phyloP scores from a whole-genome alignment of 768 basidiomycete species.

The Suillus subaureus region DNA sequence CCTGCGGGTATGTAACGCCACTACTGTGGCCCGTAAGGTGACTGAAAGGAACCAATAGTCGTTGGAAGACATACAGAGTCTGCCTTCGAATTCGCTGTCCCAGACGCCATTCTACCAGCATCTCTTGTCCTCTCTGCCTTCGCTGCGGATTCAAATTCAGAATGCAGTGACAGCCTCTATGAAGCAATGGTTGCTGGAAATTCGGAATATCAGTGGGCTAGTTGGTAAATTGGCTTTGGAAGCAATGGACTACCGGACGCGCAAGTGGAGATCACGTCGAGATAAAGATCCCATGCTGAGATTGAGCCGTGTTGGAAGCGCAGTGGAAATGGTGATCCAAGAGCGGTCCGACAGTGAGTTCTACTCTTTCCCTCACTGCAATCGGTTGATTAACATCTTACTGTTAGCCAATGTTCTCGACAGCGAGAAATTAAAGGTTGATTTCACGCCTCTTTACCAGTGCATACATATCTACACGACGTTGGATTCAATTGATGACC shows the following conservation, averaged over 20 bases:
- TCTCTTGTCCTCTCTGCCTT: constrained; percentile 89
- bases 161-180: constrained; percentile 92
- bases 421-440: constrained; percentile 84
- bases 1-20: constrained; percentile 79
- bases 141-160: constrained; percentile 85
- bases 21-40: constrained; percentile 92
- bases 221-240: constrained; percentile 90
- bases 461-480: constrained; percentile 97
- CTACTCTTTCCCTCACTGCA: background rate
- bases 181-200: constrained; percentile 97
- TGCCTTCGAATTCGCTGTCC: constrained; percentile 86
- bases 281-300: constrained; percentile 84
- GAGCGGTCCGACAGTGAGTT: constrained; percentile 93
- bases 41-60: constrained; percentile 66
- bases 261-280: constrained; percentile 80
- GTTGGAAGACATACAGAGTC: constrained; percentile 90
- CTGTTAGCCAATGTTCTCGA: constrained; percentile 84
- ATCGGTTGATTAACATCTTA: constrained; percentile 12
- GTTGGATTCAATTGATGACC: constrained; percentile 85
- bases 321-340: constrained; percentile 88
- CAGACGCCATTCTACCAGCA: constrained; percentile 94
- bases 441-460: constrained; percentile 94
- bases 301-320: constrained; percentile 81
- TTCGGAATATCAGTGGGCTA: constrained; percentile 82
- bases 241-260: constrained; percentile 80